Base-by-base conservation (phyloP, 2,329 filamentous ascomycete species). In the Trichophaea hybrida region DNA sequence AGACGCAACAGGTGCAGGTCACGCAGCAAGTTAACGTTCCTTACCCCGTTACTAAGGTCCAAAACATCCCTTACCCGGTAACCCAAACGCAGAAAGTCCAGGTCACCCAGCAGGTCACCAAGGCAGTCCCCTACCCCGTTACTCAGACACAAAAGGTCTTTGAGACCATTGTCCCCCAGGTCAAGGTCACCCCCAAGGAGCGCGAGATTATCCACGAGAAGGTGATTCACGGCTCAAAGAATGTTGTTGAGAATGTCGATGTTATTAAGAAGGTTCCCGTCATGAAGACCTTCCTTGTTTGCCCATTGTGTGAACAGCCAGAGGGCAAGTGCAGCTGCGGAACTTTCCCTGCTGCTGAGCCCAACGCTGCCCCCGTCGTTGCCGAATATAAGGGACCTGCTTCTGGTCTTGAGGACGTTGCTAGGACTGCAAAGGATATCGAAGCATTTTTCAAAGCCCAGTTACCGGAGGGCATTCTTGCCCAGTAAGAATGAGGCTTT, bases 131-230 rank as follows among this genome's bases (percentile, higher is more conserved):
- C 2, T 13, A 13, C 10, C 33, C 51, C 34, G 31, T n/a, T 38
- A 55, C 44, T 33, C 43, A 48, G 55, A 50, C 24, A 40, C 15
- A 60, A 38, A 59, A 57, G n/a, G 55, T 58, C 8, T n/a, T 54
- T 10, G 53, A 62, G 44, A 61, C 62, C 15, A 52, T 60, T 6
- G 50, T 60, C 12, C 34, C 43, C 33, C 57, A 61, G 50, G 33
- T 59, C 4, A 52, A 56, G 32, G 56, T 57, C 12, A 57, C 37
- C 15, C 61, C 55, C n/a, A 53, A 60, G 13, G 58, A 6, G 6
- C 24, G 12, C 10, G 32, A 57, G 55, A 31, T 49, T 24, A 33
- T 64, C n/a, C 52, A 64, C 37, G 53, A 60, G 35, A 33, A 32
- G 12, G 43, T 12, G 10, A 31, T 57, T 33, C 33, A 24, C 17